Percentiles rank a stretch among this genome's conserved stretches.
Evolutionary conservation across 1,284 basidiomycete genomes (phyloP).

Genomic region (Xanthoconium separans): DNA sequence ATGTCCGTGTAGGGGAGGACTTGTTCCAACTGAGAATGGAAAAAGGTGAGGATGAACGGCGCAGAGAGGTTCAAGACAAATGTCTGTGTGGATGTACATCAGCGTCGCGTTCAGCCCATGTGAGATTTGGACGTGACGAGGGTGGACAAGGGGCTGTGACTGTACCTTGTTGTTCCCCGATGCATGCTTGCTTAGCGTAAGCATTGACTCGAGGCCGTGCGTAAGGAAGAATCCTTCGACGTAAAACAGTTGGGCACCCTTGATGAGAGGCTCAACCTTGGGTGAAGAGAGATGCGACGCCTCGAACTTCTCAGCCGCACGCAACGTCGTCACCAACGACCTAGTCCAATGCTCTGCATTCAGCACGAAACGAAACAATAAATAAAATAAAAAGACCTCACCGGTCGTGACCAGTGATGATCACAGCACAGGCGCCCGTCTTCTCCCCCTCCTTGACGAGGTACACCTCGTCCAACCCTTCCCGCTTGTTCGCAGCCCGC

Average conservation of each 20-base stretch:
- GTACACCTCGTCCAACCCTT: slow-evolving; percentile 89
- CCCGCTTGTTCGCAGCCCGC: slow-evolving; percentile 89
- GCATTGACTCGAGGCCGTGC: slow-evolving; percentile 78
- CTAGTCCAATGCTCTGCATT: slow-evolving; percentile 38
- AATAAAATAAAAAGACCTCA: slow-evolving; percentile 26
- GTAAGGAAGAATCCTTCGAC: slow-evolving; percentile 98
- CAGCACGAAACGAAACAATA: not conserved
- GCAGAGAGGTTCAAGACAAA: slow-evolving; percentile 95
- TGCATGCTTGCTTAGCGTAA: slow-evolving; percentile 83
- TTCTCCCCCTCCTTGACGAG: slow-evolving; percentile 84
- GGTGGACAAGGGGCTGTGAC: not conserved
- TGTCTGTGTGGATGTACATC: slow-evolving; percentile 44
- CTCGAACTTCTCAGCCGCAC: slow-evolving; percentile 89
- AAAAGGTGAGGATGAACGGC: slow-evolving; percentile 97
- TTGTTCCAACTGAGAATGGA: slow-evolving; percentile 77
- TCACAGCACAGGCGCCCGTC: slow-evolving; percentile 96
- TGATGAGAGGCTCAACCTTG: slow-evolving; percentile 74
- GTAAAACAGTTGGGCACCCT: slow-evolving; percentile 87
- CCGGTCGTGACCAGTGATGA: slow-evolving; percentile 94
- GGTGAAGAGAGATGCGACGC: slow-evolving; percentile 79
- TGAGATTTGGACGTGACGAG: not conserved
- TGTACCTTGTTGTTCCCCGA: slow-evolving; percentile 73
- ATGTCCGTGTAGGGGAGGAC: slow-evolving; percentile 74
- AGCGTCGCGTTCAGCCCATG: not conserved
- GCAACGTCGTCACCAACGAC: slow-evolving; percentile 91